Base-by-base conservation (phyloP, 2,329 filamentous ascomycete species). In the Colletotrichum kahawae region DNA sequence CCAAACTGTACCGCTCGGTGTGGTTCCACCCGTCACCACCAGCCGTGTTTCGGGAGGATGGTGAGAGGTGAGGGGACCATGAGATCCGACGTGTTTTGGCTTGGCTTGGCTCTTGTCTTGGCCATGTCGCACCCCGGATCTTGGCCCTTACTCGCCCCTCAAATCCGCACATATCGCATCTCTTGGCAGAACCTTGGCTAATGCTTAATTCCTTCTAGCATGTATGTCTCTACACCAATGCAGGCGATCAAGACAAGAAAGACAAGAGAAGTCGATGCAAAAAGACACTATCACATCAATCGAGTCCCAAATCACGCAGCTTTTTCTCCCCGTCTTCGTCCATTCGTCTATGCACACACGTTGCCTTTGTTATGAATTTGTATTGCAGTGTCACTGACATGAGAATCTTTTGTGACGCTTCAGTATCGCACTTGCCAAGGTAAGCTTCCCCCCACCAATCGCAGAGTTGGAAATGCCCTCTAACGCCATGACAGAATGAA, bases 341-440 rank as follows among this genome's bases (percentile, higher is more conserved):
- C 38, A 60, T 60, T 78, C 74, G 77, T 70, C 72, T 78, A 78
- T 77, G 76, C 74, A 74, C 7, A 18, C 67, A 65, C 74, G 74
- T 12, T 12, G 66, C 66, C n/a, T 21, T 63, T 10, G 10, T 63
- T 67, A 73, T 81, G 77, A 68, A 78, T 80, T 77, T 36, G 5
- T 38, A 5, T 70, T 70, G 21, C 48, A 81, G 82, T 86, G 82
- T 87, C 21, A 21, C 72, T 75, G 36, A 75, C 72, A 67, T 67
- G 29, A 83, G 70, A 72, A 71, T 72, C 27, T 54, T 38, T 56
- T 60, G 48, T 71, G 67, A 51, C 79, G 82, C 81, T 78, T 82
- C 83, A 95, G 93, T 82, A 95, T 96, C 84, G 94, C 94, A 59
- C 87, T 96, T 33, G 91, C 92, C 79, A 95, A 95, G 85, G 90